Evolutionary conservation across 2,329 filamentous ascomycete species (phyloP), one percentile per base, ranked within the genome.

Genomic region (Phialocephala subalpina): DNA sequence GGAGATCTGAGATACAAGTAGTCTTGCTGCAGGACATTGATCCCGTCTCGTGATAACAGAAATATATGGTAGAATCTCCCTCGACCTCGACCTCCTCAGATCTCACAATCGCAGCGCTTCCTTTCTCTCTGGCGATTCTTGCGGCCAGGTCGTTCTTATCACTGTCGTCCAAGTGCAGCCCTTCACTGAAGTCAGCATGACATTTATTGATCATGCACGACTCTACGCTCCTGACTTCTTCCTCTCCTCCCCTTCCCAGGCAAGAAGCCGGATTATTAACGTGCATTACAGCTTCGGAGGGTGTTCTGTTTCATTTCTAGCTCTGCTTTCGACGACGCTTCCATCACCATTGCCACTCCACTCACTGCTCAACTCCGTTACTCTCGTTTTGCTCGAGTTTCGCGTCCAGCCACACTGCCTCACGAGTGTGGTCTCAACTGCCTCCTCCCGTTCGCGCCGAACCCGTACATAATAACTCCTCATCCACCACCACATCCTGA

Each of bases 241-340:
- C 45, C n/a, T 49, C n/a, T 22, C 9, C 45, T 20, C 6, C 47
- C 49, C 35, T 45, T 58, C 57, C 56, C 40, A 56, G 62, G 25
- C 53, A 60, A 25, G 40, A 25, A 25, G 40, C 42, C 35, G 55
- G 52, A 58, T 52, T 58, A 63, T 47, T 47, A 60, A 60, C 38
- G 42, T n/a, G 42, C 33, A 60, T 38, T 55, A 40, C 33, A 20
- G 35, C 38, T 40, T 27, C 36, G 20, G 59, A 55, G 45, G 59
- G 59, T 61, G 59, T 60, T 60, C 16, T 64, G 62, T 64, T 60
- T 64, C 62, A 64, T 64, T 55, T 56, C 45, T 27, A 40, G 29
- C 42, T 53, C 49, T 53, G 49, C 29, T 52, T 42, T 42, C 62
- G 42, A 63, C 58, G 61, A 63, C 59, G 16, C 59, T 27, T n/a